Evolutionary conservation across 495 filamentous ascomycete species (phyloP).

Genomic region (Tuber magnatum): DNA sequence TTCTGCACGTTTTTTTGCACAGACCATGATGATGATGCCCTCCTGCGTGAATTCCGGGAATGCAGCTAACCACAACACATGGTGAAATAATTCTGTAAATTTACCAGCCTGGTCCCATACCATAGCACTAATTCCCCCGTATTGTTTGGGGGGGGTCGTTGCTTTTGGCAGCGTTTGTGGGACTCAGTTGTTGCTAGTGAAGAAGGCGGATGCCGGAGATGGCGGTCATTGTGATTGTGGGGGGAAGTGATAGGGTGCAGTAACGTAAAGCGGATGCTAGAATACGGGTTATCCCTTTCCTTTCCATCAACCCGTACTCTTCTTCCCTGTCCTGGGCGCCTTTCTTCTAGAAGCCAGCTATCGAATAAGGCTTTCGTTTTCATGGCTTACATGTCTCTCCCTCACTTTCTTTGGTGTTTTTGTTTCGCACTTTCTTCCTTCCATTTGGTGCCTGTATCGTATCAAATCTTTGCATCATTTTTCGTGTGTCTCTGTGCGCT

Average conservation of each 20-base stretch:
- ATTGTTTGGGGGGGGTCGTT: constrained; percentile 26
- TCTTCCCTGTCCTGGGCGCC: neutral
- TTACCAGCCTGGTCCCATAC: constrained; percentile 35
- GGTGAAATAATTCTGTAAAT: constrained; percentile 10
- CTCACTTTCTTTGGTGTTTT: constrained; percentile 26
- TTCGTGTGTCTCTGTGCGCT: constrained; percentile 21
- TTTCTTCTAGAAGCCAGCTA: neutral
- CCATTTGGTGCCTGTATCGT: constrained; percentile 21
- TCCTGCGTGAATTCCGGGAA: constrained; percentile 34
- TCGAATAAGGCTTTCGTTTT: neutral
- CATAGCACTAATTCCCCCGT: constrained; percentile 18
- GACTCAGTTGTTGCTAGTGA: neutral
- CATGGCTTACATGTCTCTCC: neutral
- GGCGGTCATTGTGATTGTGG: neutral
- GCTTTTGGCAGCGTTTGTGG: constrained; percentile 20
- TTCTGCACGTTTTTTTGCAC: constrained; percentile 29
- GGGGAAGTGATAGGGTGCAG: neutral
- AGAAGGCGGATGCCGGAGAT: neutral
- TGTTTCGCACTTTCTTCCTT: constrained; percentile 26
- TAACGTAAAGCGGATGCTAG: neutral
- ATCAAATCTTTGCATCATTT: constrained; percentile 18
- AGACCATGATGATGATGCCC: constrained; percentile 35
- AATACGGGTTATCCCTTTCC: neutral
- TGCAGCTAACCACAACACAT: constrained; percentile 17
- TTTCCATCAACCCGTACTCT: neutral